phyloP scores from a whole-genome alignment of 805 yeast genomes.

The Geotrichum ghanense region DNA sequence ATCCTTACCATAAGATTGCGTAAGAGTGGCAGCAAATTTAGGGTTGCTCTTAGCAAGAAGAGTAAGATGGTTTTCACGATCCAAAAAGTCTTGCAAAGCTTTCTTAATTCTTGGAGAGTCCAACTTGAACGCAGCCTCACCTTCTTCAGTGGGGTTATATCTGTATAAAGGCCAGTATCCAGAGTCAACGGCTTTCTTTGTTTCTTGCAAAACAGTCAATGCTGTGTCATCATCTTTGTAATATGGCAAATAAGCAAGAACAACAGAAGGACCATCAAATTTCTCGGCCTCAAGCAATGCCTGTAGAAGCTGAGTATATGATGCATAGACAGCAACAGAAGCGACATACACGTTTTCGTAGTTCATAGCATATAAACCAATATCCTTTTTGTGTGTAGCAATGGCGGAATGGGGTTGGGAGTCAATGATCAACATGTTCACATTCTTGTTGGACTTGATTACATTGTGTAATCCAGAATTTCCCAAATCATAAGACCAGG shows the following conservation, averaged over 20 bases:
- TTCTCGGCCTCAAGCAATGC: conserved; percentile 84
- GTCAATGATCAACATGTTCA: conserved; percentile 80
- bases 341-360: conserved; percentile 85
- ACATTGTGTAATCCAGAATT: conserved; percentile 84
- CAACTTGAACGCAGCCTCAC: conserved; percentile 53
- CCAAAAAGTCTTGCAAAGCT: conserved; percentile 68
- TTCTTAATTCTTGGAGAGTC: conserved; percentile 77
- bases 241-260: conserved; percentile 83
- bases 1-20: conserved; percentile 49
- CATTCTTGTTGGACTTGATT: conserved; percentile 58
- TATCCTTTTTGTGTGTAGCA: conserved; percentile 65
- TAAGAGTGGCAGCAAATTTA: conserved; percentile 61
- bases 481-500: conserved; percentile 92
- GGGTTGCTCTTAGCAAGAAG: conserved; percentile 63
- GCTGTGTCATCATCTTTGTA: conserved; percentile 48
- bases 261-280: conserved; percentile 82
- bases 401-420: conserved; percentile 51
- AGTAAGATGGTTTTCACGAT: conserved; percentile 81
- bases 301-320: conserved; percentile 85
- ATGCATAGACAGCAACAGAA: conserved; percentile 84
- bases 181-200: conserved; percentile 79
- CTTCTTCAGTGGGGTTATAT: conserved; percentile 52
- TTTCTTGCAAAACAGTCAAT: conserved; percentile 66
- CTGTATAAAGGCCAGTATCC: conserved; percentile 97
- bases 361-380: conserved; percentile 91